Base-by-base conservation (phyloP, 768 basidiomycete genomes). In the Sistotremastrum niveocremeum region DNA sequence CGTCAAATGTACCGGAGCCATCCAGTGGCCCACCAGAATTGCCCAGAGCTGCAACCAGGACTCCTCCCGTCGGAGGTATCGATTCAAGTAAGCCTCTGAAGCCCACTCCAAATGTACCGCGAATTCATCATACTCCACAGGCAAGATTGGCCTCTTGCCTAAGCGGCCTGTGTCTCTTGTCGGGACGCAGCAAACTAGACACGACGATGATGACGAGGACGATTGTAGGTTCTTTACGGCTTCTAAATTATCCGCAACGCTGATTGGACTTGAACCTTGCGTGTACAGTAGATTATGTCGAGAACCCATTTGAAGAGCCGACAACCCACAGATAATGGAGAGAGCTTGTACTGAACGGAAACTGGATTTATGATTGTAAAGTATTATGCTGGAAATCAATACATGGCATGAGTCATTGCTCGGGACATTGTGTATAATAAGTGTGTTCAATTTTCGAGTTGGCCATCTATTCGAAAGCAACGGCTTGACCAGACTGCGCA, bases 261-360 rank as follows among this genome's bases (percentile, higher is more conserved):
- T 20, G 20, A 20, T 20, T 20, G 20, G 20, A 20, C 20, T 20
- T 20, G 20, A 20, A 20, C 20, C 20, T 20, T 20, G 20, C 20
- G 20, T 20, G 20, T 20, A 20, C 20, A n/a, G 55, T 81, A 52
- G 82, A 83, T 59, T 84, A 81, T 58, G 70, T 73, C 3, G 80
- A 83, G 68, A 83, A 76, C 53, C 82, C 82, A 34, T 85, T 85
- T 49, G 81, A 84, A 47, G 79, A 82, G 36, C 50, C 33, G 12
- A 42, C 50, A 33, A 45, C 30, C 33, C 36, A 31, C 39, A 32
- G 41, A 35, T 42, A 28, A 42, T 40, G 6, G 9, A 5, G 36
- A 29, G n/a, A 7, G 5, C 6, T 39, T 32, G 46, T 3, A 20
- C 32, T 34, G 20, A 45, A 10, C 12, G 31, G 11, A 33, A 30